Base-by-base conservation (phyloP, 306 rosid species). In the Corylus americana region DNA sequence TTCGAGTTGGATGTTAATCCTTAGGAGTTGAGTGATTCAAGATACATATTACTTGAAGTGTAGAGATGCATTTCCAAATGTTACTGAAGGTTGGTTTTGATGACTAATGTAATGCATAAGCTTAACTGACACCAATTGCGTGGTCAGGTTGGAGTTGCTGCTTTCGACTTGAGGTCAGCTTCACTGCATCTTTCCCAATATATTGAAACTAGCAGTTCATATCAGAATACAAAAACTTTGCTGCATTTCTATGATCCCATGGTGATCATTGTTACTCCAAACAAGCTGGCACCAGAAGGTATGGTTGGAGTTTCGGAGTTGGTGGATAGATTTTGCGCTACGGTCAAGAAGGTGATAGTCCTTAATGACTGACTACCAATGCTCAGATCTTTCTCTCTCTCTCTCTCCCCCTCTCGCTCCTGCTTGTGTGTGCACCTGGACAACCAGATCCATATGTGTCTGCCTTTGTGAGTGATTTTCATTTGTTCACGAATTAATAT, bases 121-220 rank as follows among this genome's bases (percentile, higher is more conserved):
- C 44, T 50, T 85, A 59, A 79, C 79, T 59, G 68, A 77, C n/a
- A 70, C 59, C 49, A 47, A 50, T 53, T 7, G 66, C 80, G 77
- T 83, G 73, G 81, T 74, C 84, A 92, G 98, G 98, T 94, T 78
- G 97, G 98, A 77, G 82, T 94, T 80, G 98, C 97, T 79, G 98
- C 98, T 55, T 90, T 94, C 78, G 97, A 94, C 86, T 86, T 94
- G 70, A 90, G 98, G 79, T 90, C 93, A 29, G 98, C 98, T 81
- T 82, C 97, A 5, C 77, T 92, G 78, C 98, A 94, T 81, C 98
- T 94, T 68, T 94, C 98, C 76, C 97, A 94, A 76, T 94, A 92
- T 73, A 94, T 94, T 71, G 98, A 94, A 81, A 94, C 97, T 37
- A 92, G 97, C 89, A 90, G 93, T 82, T 92, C 95, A 31, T 94